Evolutionary conservation across 139 green algal species (phyloP), one percentile per base, ranked within the genome.

Genomic region (Micromonas pusilla): DNA sequence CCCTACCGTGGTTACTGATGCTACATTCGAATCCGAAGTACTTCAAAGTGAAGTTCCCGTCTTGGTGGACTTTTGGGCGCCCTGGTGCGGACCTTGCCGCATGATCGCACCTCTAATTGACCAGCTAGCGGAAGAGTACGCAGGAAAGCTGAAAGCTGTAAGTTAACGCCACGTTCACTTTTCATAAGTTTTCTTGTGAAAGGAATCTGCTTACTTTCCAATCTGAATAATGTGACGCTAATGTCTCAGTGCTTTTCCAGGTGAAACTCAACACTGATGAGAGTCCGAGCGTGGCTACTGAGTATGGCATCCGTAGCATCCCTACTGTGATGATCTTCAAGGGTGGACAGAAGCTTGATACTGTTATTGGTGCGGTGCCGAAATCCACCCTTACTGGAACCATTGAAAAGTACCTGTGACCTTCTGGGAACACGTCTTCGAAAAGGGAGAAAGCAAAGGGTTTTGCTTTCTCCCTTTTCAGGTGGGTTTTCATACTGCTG

Each of bases 241-340:
- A n/a, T n/a, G n/a, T n/a, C n/a, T n/a, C 20, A n/a, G 52, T n/a
- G 52, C 52, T 16, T 62, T 62, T 62, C 19, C 87, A 93, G 90
- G 84, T 92, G n/a, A 97, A 97, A 85, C 83, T 99, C 13, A 98
- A 99, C 92, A 99, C 95, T 28, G 95, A 99, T 66, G 93, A 98
- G 87, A 92, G 83, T 80, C 95, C 94, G 23, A 81, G 82, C 68
- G 85, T 97, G 16, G 95, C 95, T 26, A 96, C 92, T 19, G 91
- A 98, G 82, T 97, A 96, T 79, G 94, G 93, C 70, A 98, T 99
- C 78, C 85, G 95, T 36, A 92, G 81, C 83, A 98, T 98, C 37
- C 94, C 94, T 25, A 98, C 94, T 53, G 89, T 97, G 21, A 98
- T 98, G 92, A 88, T 98, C 62, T 98, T 97, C 86, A 97, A 98